These are phyloP conservation scores for Cyclotella atomus DNA, from an alignment of 108 stramenopile genomes.

Conservation along the genomic window DNA sequence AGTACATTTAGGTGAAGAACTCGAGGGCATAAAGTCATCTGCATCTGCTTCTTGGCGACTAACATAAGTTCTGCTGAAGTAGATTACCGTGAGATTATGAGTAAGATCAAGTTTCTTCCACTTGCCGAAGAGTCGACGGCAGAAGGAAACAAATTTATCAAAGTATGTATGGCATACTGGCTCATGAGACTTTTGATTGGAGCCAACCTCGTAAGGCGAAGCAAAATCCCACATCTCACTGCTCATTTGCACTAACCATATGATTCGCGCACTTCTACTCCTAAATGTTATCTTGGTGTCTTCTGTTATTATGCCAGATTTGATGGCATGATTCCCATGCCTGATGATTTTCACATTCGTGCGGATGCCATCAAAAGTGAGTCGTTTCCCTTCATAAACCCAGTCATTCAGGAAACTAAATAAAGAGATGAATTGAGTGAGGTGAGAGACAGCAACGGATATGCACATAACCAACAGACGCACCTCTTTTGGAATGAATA, in stretches of 20 bases:
- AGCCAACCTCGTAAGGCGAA: constrained; percentile 59
- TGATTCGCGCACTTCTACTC: constrained; percentile 84
- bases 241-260: constrained; percentile 97
- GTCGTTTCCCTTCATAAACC: constrained; percentile 87
- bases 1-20: background rate
- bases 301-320: constrained; percentile 82
- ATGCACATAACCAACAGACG: background rate
- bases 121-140: constrained; percentile 73
- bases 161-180: constrained; percentile 82
- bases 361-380: constrained; percentile 62
- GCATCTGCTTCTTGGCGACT: constrained; percentile 12
- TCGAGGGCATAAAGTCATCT: constrained; percentile 7
- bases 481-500: constrained; percentile 67
- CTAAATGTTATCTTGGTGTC: constrained; percentile 92
- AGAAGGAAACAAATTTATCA: constrained; percentile 82
- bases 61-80: constrained; percentile 91
- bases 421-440: background rate
- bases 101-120: constrained; percentile 88
- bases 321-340: constrained; percentile 59
- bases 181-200: constrained; percentile 53
- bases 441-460: background rate
- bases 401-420: constrained; percentile 60
- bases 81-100: constrained; percentile 94
- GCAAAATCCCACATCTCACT: constrained; percentile 98
- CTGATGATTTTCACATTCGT: constrained; percentile 79